Conservation (phyloP, 2,329 filamentous ascomycete genomes). For the Fusarium sp. region DNA sequence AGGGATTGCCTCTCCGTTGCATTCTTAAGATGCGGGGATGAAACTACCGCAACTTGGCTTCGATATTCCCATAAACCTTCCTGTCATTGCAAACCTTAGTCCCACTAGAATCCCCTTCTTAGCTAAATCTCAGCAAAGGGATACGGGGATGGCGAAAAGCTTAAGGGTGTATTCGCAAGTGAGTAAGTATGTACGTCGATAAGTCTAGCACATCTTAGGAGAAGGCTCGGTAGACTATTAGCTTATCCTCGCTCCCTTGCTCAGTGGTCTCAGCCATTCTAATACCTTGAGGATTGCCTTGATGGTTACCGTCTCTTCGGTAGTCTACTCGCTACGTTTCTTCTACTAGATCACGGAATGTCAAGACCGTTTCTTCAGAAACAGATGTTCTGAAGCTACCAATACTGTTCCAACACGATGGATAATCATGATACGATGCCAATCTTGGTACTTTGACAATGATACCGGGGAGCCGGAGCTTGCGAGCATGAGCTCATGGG, state of each 20-base stretch:
- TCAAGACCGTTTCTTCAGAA: neutral
- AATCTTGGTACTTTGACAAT: neutral
- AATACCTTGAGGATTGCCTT: neutral
- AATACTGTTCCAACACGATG: neutral
- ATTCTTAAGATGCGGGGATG: neutral
- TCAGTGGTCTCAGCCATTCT: too few species aligned
- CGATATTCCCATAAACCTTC: neutral
- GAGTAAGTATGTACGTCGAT: neutral
- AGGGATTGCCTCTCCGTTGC: neutral
- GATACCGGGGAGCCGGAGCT: neutral
- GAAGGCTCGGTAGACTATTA: neutral
- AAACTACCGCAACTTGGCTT: neutral
- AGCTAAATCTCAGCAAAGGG: too few species aligned
- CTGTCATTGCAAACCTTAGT: neutral
- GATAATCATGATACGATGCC: neutral
- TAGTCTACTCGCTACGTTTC: neutral
- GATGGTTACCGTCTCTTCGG: too few species aligned
- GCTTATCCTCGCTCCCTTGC: too few species aligned
- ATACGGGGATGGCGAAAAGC: too few species aligned
- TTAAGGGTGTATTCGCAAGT: neutral
- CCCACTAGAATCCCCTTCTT: rapidly evolving
- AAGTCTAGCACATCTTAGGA: neutral
- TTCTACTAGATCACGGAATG: neutral
- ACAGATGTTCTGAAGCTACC: neutral
- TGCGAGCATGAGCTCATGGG: neutral